These are phyloP conservation scores for Iris pallida DNA, from an alignment of 116 monocot genomes.

Conservation along the genomic window DNA sequence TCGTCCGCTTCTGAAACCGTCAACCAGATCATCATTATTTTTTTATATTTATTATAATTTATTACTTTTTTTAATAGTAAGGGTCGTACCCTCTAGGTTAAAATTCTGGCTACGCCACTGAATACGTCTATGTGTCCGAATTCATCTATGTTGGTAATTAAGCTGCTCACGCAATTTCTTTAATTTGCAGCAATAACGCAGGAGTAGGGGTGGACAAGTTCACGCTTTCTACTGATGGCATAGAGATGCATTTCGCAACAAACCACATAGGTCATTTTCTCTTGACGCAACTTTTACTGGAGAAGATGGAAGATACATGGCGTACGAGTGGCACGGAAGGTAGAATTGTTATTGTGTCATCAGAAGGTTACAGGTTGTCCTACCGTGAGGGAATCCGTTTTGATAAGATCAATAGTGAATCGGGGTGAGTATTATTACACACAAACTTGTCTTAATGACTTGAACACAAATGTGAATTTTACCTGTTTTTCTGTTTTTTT, in stretches of 20 bases:
- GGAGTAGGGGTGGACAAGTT: constrained; percentile 26
- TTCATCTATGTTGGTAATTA: too few relatives aligned
- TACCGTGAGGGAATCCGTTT: constrained; percentile 62
- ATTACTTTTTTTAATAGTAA: too few relatives aligned
- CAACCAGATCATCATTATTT: too few relatives aligned
- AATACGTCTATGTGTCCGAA: too few relatives aligned
- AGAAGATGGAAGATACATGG: constrained; percentile 54
- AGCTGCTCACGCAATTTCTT: background rate
- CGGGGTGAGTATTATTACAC: constrained; percentile 31
- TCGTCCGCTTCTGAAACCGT: too few relatives aligned
- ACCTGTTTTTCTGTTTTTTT: too few relatives aligned
- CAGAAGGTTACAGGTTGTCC: constrained; percentile 55
- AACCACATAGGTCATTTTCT: constrained; percentile 74
- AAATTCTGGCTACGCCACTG: too few relatives aligned
- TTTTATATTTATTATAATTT: too few relatives aligned
- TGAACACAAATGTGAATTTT: too few relatives aligned
- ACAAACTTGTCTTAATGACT: too few relatives aligned
- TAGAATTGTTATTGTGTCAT: constrained; percentile 68
- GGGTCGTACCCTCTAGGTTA: too few relatives aligned
- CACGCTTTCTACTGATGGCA: constrained; percentile 41
- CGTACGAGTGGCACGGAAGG: constrained; percentile 53
- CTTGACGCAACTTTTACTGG: constrained; percentile 57
- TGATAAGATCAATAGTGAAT: constrained; percentile 59
- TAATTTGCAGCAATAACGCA: constrained; percentile 63
- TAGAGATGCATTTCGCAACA: constrained; percentile 57